A percentile compares a stretch with the other conserved stretches of the same genome.
Conservation (phyloP, 2,329 filamentous ascomycete genomes). For the Fusarium setosum region DNA sequence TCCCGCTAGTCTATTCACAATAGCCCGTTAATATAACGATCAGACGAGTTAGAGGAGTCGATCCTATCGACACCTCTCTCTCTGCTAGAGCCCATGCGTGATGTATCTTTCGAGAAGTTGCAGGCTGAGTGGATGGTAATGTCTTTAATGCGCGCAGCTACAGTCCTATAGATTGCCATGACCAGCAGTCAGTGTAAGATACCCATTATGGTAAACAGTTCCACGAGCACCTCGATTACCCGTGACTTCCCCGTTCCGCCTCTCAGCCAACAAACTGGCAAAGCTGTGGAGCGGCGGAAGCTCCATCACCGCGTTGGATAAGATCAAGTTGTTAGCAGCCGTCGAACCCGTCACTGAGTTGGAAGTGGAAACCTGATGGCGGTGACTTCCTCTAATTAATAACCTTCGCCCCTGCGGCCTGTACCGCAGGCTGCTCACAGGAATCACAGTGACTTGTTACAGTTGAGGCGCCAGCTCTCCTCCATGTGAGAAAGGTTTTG, state of each 20-base stretch:
- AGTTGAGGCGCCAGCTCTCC: too few relatives aligned
- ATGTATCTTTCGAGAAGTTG: conserved; percentile 12
- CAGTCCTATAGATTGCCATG: conserved; percentile 3
- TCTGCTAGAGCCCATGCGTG: background rate
- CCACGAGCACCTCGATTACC: background rate
- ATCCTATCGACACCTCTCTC: background rate
- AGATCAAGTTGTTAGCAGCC: background rate
- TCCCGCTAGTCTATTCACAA: too few relatives aligned
- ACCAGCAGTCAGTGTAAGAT: background rate
- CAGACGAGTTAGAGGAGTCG: too few relatives aligned
- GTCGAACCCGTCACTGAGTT: too few relatives aligned
- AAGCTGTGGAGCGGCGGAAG: background rate
- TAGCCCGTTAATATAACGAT: too few relatives aligned
- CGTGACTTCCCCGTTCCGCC: conserved; percentile 8
- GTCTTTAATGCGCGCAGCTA: conserved; percentile 10
- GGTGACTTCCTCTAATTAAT: too few relatives aligned
- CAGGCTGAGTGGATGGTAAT: conserved; percentile 22
- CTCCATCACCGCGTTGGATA: background rate
- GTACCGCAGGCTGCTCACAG: too few relatives aligned
- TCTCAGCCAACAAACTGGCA: conserved; percentile 1
- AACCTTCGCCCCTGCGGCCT: too few relatives aligned
- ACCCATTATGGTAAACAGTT: background rate
- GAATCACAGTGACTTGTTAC: too few relatives aligned
- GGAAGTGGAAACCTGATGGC: too few relatives aligned
- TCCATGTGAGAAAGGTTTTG: too few relatives aligned